Evolutionary conservation across 1,284 basidiomycete species (phyloP), one percentile per base, ranked within the genome.

Genomic region (Blastosporella zonata): DNA sequence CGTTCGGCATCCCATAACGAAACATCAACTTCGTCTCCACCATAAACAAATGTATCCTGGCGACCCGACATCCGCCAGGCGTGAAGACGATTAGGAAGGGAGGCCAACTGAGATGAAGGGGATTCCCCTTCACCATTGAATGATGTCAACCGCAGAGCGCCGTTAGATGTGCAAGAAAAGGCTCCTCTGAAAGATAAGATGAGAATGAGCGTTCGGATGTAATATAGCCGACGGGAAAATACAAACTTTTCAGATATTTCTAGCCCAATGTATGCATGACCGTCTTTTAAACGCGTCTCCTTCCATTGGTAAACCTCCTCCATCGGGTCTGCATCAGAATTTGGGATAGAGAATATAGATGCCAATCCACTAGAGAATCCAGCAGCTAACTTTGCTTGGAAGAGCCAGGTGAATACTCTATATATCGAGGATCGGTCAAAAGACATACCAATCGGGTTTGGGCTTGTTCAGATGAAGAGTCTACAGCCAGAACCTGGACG

Each of bases 1-100:
- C 70, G 66, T 59, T 91, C 84, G 2, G 81, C 76, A 60, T 91
- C 77, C 87, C 90, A 95, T 1, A 94, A 61, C 1, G 90, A 92
- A 2, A 93, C 65, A 51, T 94, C 90, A 13, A 95, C 88, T 65
- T 95, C 93, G 58, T 94, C 85, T 2, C 93, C 93, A 5, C 87
- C 93, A 54, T 92, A 87, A 0, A 84, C 80, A 67, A 95, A 93
- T 0, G 76, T 75, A 20, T 71, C 63, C 3, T 67, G 67, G 44
- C 78, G 70, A 6, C 69, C 59, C 2, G 82, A 76, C 12, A 89
- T 65, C n/a, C 75, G 74, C 84, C 87, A 88, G 47, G 78, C 80
- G 38, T 66, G 69, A 17, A 91, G 68, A 22, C 84, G 78, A 55
- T 75, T 81, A 1, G 88, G 87, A 34, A 91, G 74, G 8, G 69